Evolutionary conservation across 2,329 filamentous ascomycete genomes (phyloP).

Genomic region (Aureobasidium musti): DNA sequence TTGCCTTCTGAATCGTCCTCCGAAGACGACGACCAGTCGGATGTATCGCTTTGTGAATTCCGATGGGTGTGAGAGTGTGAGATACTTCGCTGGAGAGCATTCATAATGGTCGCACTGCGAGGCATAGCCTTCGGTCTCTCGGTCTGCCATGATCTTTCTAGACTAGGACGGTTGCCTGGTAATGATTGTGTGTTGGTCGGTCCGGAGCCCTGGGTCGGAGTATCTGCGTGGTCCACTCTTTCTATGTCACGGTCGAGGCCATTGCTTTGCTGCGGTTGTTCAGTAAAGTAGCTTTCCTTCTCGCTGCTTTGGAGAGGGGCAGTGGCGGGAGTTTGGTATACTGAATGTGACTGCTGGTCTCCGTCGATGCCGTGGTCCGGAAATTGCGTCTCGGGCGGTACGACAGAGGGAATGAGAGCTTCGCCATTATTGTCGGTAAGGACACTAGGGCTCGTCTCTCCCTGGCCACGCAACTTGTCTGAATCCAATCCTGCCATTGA

Average conservation of each 20-base stretch:
- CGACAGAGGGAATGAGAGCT: slow-evolving; percentile 14
- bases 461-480: neutral
- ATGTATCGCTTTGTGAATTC: neutral
- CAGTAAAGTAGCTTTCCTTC: slow-evolving; percentile 5
- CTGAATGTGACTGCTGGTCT: neutral
- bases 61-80: neutral
- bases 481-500: neutral
- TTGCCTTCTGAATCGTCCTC: neutral
- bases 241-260: neutral
- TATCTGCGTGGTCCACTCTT: slow-evolving; percentile 16
- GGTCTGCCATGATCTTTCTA: slow-evolving; percentile 28
- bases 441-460: slow-evolving; percentile 4
- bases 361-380: neutral
- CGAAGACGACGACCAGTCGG: neutral
- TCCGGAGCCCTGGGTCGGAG: neutral
- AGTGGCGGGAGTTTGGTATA: slow-evolving; percentile 1
- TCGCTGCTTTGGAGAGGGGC: neutral
- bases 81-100: slow-evolving; percentile 5
- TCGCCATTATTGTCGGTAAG: slow-evolving; percentile 16
- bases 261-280: slow-evolving; percentile 1
- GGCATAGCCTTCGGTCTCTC: slow-evolving; percentile 23
- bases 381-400: slow-evolving; percentile 27
- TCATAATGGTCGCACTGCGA: slow-evolving; percentile 19
- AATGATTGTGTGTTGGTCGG: slow-evolving; percentile 14
- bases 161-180: neutral